Conservation (phyloP, 1,139 yeast species). For the Pneumocystis canis region DNA sequence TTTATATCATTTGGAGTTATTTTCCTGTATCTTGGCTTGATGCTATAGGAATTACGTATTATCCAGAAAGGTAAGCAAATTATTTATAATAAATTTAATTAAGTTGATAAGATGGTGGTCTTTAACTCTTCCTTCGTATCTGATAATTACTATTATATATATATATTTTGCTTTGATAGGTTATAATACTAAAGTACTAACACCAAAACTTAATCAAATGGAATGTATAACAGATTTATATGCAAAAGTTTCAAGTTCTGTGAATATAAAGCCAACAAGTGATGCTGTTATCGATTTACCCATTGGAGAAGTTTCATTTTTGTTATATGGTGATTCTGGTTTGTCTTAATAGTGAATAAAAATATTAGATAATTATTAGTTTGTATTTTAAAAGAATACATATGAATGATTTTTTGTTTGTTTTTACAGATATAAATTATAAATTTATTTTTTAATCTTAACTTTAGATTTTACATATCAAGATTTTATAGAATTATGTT, state of each 20-base stretch:
- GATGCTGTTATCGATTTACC: conserved; percentile 82
- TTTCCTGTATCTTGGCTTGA: conserved; percentile 44
- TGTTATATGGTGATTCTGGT: background rate
- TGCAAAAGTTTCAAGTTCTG: conserved; percentile 28
- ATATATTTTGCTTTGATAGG: conserved; percentile 53
- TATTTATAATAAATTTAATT: background rate
- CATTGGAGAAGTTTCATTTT: conserved; percentile 37
- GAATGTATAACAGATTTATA: conserved; percentile 56
- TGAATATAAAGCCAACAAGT: conserved; percentile 40
- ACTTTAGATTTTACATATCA: background rate
- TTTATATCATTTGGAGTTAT: conserved; percentile 57
- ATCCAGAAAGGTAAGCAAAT: conserved; percentile 41
- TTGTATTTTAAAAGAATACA: background rate
- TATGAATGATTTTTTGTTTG: background rate
- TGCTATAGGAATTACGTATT: conserved; percentile 46
- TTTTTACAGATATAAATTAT: background rate
- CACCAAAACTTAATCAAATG: conserved; percentile 43
- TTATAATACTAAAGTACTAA: conserved; percentile 60
- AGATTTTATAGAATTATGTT: background rate
- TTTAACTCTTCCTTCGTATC: conserved; percentile 53
- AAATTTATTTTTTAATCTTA: background rate
- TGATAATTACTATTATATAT: conserved; percentile 55
- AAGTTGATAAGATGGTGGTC: conserved; percentile 50
- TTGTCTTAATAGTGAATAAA: background rate
- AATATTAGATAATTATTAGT: background rate